Base-by-base conservation (phyloP, 768 basidiomycete species). In the Pleurotus sapidus region DNA sequence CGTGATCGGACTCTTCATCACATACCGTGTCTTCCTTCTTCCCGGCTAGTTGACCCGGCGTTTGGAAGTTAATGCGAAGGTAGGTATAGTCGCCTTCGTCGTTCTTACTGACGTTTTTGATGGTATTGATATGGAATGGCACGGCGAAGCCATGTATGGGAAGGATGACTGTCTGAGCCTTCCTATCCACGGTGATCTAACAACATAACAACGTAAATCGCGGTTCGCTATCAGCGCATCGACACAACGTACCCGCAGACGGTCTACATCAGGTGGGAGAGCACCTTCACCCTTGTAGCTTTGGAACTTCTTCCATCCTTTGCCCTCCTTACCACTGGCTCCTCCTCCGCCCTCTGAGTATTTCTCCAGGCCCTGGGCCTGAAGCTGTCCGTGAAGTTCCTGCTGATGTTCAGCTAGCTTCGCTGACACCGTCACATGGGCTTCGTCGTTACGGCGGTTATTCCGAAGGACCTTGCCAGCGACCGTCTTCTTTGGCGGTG, bases 61-160 rank as follows among this genome's bases (percentile, higher is more conserved):
- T 97, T 70, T 98, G 95, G 76, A 98, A 98, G 73, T 98, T 98
- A 71, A 99, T 94, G 2, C 97, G 86, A 55, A 99, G 81, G 65
- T 92, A 93, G 0, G 95, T 95, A 68, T 88, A 91, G 50, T 98
- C 94, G 4, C 91, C 93, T 72, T 98, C 97, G 61, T 99, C 96
- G 61, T 84, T 97, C 76, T 98, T 98, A 77, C 91, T 95, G 27
- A 89, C 91, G 68, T 96, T 98, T 75, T 99, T 98, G 61, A 99
- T 93, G 1, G 94, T 94, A 67, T 96, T 96, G 73, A 98, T 95
- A 68, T 99, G 97, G 79, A 96, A 98, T 0, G 96, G 95, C 0
- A 96, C 95, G 0, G 95, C 93, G 64, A 89, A 98, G 3, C 97
- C 97, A 65, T 98, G 86, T 61, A 98, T 87, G 14, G 97, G 97